Conservation (phyloP, 352 stramenopile species). For the Elongisporangium prolatum region DNA sequence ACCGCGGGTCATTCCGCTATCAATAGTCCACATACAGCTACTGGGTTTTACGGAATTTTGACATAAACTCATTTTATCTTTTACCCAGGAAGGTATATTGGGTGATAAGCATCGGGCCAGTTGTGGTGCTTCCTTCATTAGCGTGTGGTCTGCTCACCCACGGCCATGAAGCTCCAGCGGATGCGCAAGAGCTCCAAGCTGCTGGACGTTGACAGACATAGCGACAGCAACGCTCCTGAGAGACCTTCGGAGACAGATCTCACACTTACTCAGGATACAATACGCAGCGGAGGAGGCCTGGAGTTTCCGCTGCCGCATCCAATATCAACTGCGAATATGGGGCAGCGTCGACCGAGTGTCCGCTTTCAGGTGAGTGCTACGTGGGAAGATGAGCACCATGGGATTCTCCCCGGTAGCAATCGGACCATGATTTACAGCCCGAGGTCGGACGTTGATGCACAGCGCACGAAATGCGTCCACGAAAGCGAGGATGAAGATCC, state of each 20-base stretch:
- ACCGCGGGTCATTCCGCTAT: background rate
- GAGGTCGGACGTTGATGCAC: background rate
- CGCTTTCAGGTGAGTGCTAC: background rate
- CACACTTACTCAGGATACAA: background rate
- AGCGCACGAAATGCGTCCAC: background rate
- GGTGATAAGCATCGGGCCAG: background rate
- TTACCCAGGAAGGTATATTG: background rate
- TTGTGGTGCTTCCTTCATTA: background rate
- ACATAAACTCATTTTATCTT: too few species aligned
- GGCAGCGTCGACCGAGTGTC: background rate
- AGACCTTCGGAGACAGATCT: background rate
- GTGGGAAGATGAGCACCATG: background rate
- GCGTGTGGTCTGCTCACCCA: background rate
- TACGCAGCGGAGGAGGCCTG: background rate
- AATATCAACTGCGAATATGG: background rate
- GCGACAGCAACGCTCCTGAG: background rate
- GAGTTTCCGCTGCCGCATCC: background rate
- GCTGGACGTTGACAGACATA: constrained; percentile 19
- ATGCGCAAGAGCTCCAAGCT: constrained; percentile 23
- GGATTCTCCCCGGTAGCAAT: background rate
- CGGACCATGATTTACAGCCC: background rate
- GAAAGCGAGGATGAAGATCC: background rate
- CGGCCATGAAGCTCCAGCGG: background rate
- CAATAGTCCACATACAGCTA: background rate
- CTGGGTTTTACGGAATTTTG: background rate